Conservation (phyloP, 78 protist genomes). For the Chrysochromulina tobinii region DNA sequence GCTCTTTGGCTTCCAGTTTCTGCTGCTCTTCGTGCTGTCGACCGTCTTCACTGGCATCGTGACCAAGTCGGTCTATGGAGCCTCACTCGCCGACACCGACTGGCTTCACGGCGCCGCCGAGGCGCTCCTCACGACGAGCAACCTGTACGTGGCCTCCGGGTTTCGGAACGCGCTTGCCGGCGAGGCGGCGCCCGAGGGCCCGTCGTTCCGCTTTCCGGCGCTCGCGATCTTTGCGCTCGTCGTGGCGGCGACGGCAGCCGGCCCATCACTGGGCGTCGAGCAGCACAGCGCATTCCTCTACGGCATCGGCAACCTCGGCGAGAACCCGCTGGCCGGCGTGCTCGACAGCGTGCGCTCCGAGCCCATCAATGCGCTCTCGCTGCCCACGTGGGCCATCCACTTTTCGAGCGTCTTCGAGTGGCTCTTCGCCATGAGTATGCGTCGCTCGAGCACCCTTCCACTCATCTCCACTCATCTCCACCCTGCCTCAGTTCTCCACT, state of each 20-base stretch:
- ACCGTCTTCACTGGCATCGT: slow-evolving; percentile 39
- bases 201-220: background rate
- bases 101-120: slow-evolving; percentile 61
- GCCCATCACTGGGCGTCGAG: background rate
- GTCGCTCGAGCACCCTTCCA: too few species aligned
- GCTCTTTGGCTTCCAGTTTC: slow-evolving; percentile 25
- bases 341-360: background rate
- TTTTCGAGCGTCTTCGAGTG: slow-evolving; percentile 29
- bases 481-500: too few species aligned
- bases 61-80: slow-evolving; percentile 11
- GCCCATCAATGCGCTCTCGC: slow-evolving; percentile 47
- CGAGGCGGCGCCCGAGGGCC: background rate
- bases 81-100: slow-evolving; percentile 48
- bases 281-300: background rate
- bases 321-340: background rate
- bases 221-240: background rate
- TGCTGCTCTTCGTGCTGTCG: slow-evolving; percentile 49
- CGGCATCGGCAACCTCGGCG: background rate
- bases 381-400: slow-evolving; percentile 45
- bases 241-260: too few species aligned
- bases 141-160: slow-evolving; percentile 28
- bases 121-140: slow-evolving; percentile 37
- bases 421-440: background rate
- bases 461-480: too few species aligned
- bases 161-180: background rate